Evolutionary conservation across 2,329 filamentous ascomycete species (phyloP), one percentile per base, ranked within the genome.

Genomic region (Pseudopyrenochaeta lycopersici): DNA sequence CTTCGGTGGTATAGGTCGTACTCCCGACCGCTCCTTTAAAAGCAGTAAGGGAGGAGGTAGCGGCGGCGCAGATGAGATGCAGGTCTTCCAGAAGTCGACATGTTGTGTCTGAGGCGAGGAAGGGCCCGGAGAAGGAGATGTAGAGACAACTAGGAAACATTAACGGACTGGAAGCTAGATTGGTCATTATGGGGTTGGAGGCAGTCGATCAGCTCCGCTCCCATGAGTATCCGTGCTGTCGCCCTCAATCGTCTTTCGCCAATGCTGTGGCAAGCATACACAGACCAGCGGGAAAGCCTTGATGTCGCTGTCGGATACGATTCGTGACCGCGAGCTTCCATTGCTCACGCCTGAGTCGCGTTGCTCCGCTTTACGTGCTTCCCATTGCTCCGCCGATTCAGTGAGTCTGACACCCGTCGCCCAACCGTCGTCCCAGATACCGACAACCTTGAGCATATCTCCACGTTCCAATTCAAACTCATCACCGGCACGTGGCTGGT

Each of bases 371-470:
- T 87, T 85, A 60, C 89, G 85, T 38, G 85, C 84, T 66, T 96
- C 91, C 88, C 92, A 97, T 60, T 97, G 91, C 56, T 98, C 94
- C 2, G 92, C 92, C 49, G 87, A 85, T 67, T 96, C 91, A 48
- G 89, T 84, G 50, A 96, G 80, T 71, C 96, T 84, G 49, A 97
- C 85, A 67, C 95, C 95, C 1, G 95, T 99, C 10, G 95, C 95
- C 95, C 95, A 99, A 41, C 95, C 95, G 74, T 99, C 95, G 70
- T 99, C 95, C 95, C 95, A 99, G 63, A 99, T 99, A 58, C 95
- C 95, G 29, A 98, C 90, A 12, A 99, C 89, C 79, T 97, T 98
- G 70, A 99, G 84, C 93, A 99, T 97, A 72, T 99, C 95, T 48
- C 95, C 95, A 53, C 95, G 88, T 68, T 98, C 95, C 32, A 99